A percentile compares a stretch with the other conserved stretches of the same genome.
Conservation (phyloP, 441 rosid genomes). For the Corymbia calophylla region DNA sequence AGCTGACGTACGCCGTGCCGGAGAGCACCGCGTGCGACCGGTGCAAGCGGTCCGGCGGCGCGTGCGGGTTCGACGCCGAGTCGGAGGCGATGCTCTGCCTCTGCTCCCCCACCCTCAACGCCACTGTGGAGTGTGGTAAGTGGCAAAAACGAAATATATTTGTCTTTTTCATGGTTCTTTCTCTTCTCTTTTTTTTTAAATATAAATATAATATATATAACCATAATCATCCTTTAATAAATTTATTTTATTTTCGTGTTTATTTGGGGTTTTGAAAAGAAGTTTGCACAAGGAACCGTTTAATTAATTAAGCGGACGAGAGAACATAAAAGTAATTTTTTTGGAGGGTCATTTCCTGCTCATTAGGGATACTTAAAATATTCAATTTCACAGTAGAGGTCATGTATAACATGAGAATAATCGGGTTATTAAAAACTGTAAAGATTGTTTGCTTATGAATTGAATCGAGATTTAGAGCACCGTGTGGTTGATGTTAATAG, state of each 20-base stretch:
- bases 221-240: neutral
- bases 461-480: neutral
- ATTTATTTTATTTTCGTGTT: neutral
- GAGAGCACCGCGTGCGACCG: constrained; percentile 58
- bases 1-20: constrained; percentile 52
- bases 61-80: constrained; percentile 78
- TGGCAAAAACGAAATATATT: neutral
- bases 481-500: neutral
- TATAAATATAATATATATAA: neutral
- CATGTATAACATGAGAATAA: neutral
- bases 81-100: constrained; percentile 52
- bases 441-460: neutral
- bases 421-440: neutral
- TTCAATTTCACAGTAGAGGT: neutral
- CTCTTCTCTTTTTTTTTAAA: neutral
- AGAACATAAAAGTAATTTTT: neutral
- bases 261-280: neutral
- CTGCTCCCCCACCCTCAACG: constrained; percentile 46
- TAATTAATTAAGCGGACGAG: neutral
- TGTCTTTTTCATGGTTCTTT: neutral
- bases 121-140: constrained; percentile 76
- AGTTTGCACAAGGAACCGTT: neutral
- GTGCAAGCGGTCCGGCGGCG: constrained; percentile 65
- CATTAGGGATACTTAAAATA: neutral
- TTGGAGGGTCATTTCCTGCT: neutral